Base-by-base conservation (phyloP, 129 eudicot genomes). In the Lactuca sativa region DNA sequence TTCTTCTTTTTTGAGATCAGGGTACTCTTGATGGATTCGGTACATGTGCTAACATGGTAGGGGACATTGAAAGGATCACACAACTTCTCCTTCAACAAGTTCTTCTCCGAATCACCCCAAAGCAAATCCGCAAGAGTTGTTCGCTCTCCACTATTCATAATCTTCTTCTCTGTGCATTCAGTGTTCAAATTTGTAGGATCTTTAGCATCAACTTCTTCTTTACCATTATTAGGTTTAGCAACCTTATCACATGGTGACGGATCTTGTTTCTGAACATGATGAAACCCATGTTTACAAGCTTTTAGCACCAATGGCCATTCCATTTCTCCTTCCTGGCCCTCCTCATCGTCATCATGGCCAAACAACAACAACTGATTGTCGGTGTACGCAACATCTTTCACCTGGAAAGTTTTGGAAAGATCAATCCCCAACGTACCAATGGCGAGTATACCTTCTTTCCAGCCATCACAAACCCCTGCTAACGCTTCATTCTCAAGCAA, bases 51-150 rank as follows among this genome's bases (percentile, higher is more conserved):
- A 41, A 30, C n/a, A 56, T 71, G 49, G 34, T 14, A 44, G 7
- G 62, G 51, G 54, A 11, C 47, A 70, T 62, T 43, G 43, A 70
- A 33, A 71, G 59, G 77, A 53, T 73, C 57, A 64, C 3, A 9
- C 33, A 34, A 32, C 34, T 67, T 64, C 47, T 31, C 3, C 1
- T 36, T 51, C 7, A n/a, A 36, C 33, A 30, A 21, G 71, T 54
- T 73, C 9, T 74, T 71, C 17, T 78, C 86, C 7, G 83, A 72
- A 56, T 88, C 86, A 10, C 76, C 85, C 10, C 78, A 64, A 70
- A 88, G 76, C 79, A 88, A 79, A 10, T 88, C 95, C 3, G 91
- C 95, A 18, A 88, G 88, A 4, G 95, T 88, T 48, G 71, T 77
- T 73, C 95, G 82, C 71, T 81, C 82, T 69, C 75, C 72, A 32